Percentiles rank a stretch among this genome's conserved stretches.
Evolutionary conservation across 2,329 filamentous ascomycete species (phyloP).

Genomic region (Coleophoma crateriformis): DNA sequence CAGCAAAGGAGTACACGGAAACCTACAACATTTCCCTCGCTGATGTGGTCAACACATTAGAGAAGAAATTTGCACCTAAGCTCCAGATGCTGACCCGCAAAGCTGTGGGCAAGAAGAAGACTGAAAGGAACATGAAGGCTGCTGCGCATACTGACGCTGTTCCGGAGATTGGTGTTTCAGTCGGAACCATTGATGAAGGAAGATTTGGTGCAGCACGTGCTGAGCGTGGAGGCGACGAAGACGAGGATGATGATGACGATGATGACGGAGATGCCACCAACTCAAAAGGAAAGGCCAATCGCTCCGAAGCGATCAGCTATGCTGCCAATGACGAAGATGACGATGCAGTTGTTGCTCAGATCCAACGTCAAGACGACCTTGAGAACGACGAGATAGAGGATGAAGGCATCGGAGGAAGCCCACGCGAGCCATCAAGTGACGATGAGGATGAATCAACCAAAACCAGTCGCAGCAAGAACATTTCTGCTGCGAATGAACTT

Average conservation of each 20-base stretch:
- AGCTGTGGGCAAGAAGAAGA: conserved; percentile 80
- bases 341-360: conserved; percentile 61
- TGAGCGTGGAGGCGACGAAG: conserved; percentile 47
- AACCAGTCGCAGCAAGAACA: conserved; percentile 15
- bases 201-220: conserved; percentile 33
- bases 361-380: conserved; percentile 51
- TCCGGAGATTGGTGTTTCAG: conserved; percentile 66
- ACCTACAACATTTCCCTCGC: conserved; percentile 77
- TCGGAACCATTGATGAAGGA: conserved; percentile 49
- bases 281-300: conserved; percentile 70
- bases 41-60: conserved; percentile 76
- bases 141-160: conserved; percentile 60
- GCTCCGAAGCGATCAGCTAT: conserved; percentile 78
- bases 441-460: conserved; percentile 31
- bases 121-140: conserved; percentile 46
- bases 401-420: conserved; percentile 46
- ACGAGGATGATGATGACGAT: conserved; percentile 57
- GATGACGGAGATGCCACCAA: conserved; percentile 72
- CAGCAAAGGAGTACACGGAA: conserved; percentile 72
- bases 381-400: conserved; percentile 53
- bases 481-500: conserved; percentile 31
- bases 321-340: conserved; percentile 92
- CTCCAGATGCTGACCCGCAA: conserved; percentile 66
- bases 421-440: conserved; percentile 27
- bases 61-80: conserved; percentile 69